Evolutionary conservation across 257 asterid genomes (phyloP).

Genomic region (Solanum tarapatanum): DNA sequence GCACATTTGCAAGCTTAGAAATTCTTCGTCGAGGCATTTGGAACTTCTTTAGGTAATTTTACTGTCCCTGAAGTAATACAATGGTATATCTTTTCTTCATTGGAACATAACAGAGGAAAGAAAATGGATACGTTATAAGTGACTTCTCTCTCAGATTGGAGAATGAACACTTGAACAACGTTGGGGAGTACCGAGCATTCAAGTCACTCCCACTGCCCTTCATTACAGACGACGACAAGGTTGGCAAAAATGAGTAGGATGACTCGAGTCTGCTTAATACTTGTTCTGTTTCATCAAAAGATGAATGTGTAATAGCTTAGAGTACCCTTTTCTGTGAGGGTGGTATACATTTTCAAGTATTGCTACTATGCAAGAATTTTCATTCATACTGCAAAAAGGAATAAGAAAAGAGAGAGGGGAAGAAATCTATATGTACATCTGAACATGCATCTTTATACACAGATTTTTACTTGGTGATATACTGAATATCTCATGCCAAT

Average conservation of each 20-base stretch:
- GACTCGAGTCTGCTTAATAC: neutral
- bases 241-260: constrained; percentile 12
- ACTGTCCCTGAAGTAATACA: neutral
- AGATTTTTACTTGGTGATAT: neutral
- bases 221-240: constrained; percentile 31
- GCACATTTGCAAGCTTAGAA: constrained; percentile 44
- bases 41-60: constrained; percentile 49
- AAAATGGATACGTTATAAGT: neutral
- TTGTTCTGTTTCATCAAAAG: neutral
- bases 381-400: neutral
- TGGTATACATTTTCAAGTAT: neutral
- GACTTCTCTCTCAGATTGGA: constrained; percentile 33
- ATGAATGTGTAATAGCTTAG: neutral
- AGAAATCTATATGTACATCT: neutral
- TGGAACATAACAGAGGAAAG: neutral
- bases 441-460: neutral
- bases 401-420: neutral
- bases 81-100: neutral
- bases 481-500: neutral
- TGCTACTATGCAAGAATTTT: neutral
- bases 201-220: constrained; percentile 58
- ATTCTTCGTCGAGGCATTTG: constrained; percentile 61
- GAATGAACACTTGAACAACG: constrained; percentile 70
- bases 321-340: neutral
- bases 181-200: constrained; percentile 59